Conservation (phyloP, 73 alveolate species). For the Symbiodinium pilosum region DNA sequence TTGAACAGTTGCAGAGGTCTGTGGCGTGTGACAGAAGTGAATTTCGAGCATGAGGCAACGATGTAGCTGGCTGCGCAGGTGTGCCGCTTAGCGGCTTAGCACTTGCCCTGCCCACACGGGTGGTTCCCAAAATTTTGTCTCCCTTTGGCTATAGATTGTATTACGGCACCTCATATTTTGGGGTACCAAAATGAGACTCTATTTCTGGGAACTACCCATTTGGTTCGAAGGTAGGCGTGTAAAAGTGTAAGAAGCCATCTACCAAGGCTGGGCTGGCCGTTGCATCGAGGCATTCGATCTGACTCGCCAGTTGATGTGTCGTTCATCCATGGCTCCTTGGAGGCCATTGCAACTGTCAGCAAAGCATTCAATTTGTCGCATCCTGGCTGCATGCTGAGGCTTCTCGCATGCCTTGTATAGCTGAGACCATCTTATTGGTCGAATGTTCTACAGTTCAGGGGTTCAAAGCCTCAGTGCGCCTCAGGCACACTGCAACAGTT, state of each 20-base stretch:
- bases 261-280: slow-evolving; percentile 6
- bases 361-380: slow-evolving; percentile 47
- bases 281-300: neutral
- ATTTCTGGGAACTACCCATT: too few relatives aligned
- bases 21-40: neutral
- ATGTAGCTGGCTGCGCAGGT: slow-evolving; percentile 71
- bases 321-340: neutral
- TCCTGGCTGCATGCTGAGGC: neutral
- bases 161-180: neutral
- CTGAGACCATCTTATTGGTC: too few relatives aligned
- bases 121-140: too few relatives aligned
- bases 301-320: neutral
- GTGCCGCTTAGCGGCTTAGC: neutral
- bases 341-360: slow-evolving; percentile 93
- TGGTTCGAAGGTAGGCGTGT: too few relatives aligned
- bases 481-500: too few relatives aligned
- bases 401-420: too few relatives aligned
- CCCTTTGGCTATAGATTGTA: neutral
- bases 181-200: too few relatives aligned
- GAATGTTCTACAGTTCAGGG: too few relatives aligned
- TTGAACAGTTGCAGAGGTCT: too few relatives aligned
- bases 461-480: too few relatives aligned
- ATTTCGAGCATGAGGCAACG: slow-evolving; percentile 28
- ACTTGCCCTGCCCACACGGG: too few relatives aligned
- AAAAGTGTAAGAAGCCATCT: too few relatives aligned